A percentile compares a stretch with the other conserved stretches of the same genome.
Evolutionary conservation across 2,329 filamentous ascomycete species (phyloP).

Genomic region (Cercospora sesami): DNA sequence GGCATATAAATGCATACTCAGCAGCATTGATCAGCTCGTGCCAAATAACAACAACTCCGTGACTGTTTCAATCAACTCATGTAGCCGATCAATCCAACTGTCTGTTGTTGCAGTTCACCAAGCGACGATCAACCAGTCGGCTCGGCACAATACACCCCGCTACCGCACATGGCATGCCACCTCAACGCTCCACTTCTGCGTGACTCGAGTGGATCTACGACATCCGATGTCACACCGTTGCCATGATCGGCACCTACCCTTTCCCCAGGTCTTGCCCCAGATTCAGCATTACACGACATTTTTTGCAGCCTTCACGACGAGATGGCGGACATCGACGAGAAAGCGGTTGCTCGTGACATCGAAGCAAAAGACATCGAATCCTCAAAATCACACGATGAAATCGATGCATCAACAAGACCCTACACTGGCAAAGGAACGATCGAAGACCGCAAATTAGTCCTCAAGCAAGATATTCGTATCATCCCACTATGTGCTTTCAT

Average conservation of each 20-base stretch:
- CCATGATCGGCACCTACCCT: neutral
- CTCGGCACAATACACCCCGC: neutral
- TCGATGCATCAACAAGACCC: neutral
- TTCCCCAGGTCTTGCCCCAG: neutral
- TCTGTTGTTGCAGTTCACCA: neutral
- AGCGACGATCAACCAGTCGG: neutral
- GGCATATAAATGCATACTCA: neutral
- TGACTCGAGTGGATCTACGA: neutral
- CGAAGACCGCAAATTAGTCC: conserved; percentile 22
- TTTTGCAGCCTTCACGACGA: neutral
- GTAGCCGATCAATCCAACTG: neutral
- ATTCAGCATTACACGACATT: neutral
- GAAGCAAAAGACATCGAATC: neutral
- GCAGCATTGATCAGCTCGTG: neutral
- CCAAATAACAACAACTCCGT: too few relatives aligned
- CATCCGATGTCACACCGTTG: conserved; percentile 1
- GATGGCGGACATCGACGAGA: neutral
- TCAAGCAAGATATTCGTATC: conserved; percentile 60
- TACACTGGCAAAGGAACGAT: conserved; percentile 11
- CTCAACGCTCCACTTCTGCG: neutral
- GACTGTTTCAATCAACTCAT: neutral
- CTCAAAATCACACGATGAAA: neutral
- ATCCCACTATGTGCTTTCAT: conserved; percentile 64
- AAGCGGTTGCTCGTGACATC: neutral
- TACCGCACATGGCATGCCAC: neutral